Evolutionary conservation across 2,329 filamentous ascomycete genomes (phyloP), one percentile per base, ranked within the genome.

Genomic region (Colletotrichum phormii): DNA sequence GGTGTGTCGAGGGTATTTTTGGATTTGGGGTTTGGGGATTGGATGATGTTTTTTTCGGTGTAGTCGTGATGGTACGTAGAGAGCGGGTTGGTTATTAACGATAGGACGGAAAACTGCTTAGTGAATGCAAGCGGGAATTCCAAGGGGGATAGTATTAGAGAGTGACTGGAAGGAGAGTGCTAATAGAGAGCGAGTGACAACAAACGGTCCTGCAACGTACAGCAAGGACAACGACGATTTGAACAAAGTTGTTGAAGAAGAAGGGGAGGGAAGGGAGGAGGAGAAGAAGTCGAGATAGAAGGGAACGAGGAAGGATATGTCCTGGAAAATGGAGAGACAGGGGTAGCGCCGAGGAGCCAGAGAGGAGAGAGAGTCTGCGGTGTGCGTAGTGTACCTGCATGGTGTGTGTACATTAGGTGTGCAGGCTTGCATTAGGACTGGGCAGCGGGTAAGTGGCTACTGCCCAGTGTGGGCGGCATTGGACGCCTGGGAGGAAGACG

Each of bases 21-120:
- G 67, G 62, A n/a, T 51, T 35, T 33, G 35, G 13, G 57, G 12
- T 12, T 60, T n/a, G 35, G 13, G 57, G 12, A 5, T 60, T n/a
- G 11, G 57, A 12, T 35, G 35, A 29, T 29, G 26, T 29, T 42
- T 18, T 42, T 67, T 61, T 61, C 15, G 35, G 54, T 4, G 26
- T 24, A n/a, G 26, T 5, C 3, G 18, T 24, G 37, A 55, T 33
- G 24, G 49, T 35, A 46, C 53, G 64, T 72, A 72, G 68, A 70
- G 65, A 78, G 78, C 76, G 77, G 72, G 42, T 11, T 49, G 42
- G 42, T n/a, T 76, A 79, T 77, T 81, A 86, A 86, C 77, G 84
- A 86, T 78, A 76, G 85, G 84, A 86, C 83, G 81, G 84, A 77
- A 78, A 80, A 82, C 84, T 83, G 82, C 84, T 81, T 79, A 85